A percentile compares a stretch with the other conserved stretches of the same genome.
phyloP scores from a whole-genome alignment of 2,329 filamentous ascomycete species.

The Elsinoe necatrix region DNA sequence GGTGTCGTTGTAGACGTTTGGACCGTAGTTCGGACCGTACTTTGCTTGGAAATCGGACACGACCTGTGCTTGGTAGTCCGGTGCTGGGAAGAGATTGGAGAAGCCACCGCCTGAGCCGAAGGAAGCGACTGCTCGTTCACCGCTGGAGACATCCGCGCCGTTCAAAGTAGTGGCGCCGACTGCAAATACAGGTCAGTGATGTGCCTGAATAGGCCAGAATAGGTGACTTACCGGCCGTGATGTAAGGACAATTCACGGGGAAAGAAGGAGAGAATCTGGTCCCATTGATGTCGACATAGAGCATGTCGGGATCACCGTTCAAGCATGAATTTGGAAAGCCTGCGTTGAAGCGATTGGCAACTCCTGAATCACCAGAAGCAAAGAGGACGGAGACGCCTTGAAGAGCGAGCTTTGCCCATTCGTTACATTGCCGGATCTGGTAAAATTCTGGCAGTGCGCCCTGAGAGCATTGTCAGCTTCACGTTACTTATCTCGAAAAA shows the following conservation, averaged over 20 bases:
- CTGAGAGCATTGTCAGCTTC: conserved; percentile 1
- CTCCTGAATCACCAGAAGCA: conserved; percentile 53
- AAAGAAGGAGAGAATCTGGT: conserved; percentile 40
- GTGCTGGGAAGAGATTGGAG: conserved; percentile 36
- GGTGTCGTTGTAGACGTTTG: conserved; percentile 29
- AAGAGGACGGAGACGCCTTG: conserved; percentile 56
- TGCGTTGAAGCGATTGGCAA: conserved; percentile 33
- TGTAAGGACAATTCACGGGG: conserved; percentile 41
- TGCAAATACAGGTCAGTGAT: conserved; percentile 39
- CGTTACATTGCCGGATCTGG: conserved; percentile 51
- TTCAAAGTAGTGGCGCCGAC: conserved; percentile 37
- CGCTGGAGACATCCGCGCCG: conserved; percentile 40
- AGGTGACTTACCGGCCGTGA: conserved; percentile 35
- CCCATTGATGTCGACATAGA: conserved; percentile 33
- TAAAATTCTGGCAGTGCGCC: conserved; percentile 54
- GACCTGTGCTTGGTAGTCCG: conserved; percentile 37
- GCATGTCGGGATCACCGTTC: conserved; percentile 31
- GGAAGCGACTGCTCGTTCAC: conserved; percentile 43
- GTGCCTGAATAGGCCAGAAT: conserved; percentile 37
- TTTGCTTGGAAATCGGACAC: conserved; percentile 33
- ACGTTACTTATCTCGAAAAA: not conserved
- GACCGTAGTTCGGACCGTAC: conserved; percentile 17
- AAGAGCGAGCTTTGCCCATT: conserved; percentile 55
- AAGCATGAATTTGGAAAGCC: conserved; percentile 32
- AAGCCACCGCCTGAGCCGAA: conserved; percentile 38